Base-by-base conservation (phyloP, 192 early-diverging fungal species). In the Coemansia sp. region DNA sequence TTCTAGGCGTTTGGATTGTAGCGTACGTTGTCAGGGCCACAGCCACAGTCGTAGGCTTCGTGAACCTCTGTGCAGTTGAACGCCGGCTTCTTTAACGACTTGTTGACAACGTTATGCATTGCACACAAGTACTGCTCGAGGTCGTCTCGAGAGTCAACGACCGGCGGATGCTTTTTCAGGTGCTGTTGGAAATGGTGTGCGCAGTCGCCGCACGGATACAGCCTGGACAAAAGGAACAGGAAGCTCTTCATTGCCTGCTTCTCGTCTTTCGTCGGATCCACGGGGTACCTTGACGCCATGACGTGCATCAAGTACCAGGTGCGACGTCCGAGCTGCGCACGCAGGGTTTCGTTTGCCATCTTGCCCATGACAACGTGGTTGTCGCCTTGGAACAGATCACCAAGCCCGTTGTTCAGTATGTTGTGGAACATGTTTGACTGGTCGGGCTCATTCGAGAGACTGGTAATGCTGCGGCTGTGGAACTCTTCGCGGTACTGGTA, bases 191-290 rank as follows among this genome's bases (percentile, higher is more conserved):
- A 96, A 58, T 98, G 94, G 9, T 80, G 62, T 3, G 93, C 95
- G 71, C 94, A 98, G 80, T 96, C 93, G 44, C 96, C 96, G 63
- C 96, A 98, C 13, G 96, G 96, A 70, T 98, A 98, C 22, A 98
- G 69, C 62, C 90, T 72, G 2, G 89, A 89, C 47, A 96, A 84
- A 25, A 94, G 66, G 55, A 82, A 85, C 55, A 98, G 81, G 67
- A 91, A 98, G 57, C 88, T 87, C 39, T 72, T 81, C 47, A 95
- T 69, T 0, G 93, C 87, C 25, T 80, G 67, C 57, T 88, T 71
- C 71, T 98, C 93, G 34, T 88, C 87, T 17, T 54, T 30, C 2
- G 83, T 87, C 14, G 96, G 96, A 14, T 88, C 73, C 38, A 83
- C 57, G 7, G 96, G 96, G 73, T 89, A 98, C 67, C 93, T 66